phyloP scores from a whole-genome alignment of 1,284 basidiomycete genomes.

The Cryptococcus maquisensis region DNA sequence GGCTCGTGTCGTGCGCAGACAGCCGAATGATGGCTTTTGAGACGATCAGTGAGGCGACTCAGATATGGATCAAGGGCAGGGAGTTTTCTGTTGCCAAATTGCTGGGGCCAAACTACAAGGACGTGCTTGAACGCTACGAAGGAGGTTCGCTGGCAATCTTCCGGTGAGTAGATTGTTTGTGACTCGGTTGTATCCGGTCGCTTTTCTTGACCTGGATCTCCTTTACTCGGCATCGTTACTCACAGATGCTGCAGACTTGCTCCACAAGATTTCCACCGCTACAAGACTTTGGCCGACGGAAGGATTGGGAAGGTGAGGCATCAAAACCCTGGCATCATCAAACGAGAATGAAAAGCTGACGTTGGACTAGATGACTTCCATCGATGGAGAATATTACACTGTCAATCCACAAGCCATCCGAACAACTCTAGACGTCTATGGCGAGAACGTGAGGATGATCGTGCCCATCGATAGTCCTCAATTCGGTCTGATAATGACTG shows the following conservation, averaged over 20 bases:
- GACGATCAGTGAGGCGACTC: slow-evolving; percentile 75
- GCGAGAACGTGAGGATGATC: slow-evolving; percentile 86
- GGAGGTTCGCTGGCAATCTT: slow-evolving; percentile 75
- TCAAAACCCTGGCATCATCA: too few species aligned
- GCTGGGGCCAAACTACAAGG: slow-evolving; percentile 71
- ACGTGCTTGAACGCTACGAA: slow-evolving; percentile 63
- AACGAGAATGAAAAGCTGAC: too few species aligned
- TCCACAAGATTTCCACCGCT: slow-evolving; percentile 94
- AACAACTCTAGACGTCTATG: slow-evolving; percentile 75
- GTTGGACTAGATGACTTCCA: slow-evolving; percentile 59
- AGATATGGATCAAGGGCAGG: slow-evolving; percentile 94
- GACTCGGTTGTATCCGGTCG: not conserved
- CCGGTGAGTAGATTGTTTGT: slow-evolving; percentile 49
- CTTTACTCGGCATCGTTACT: not conserved
- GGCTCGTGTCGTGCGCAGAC: slow-evolving; percentile 84
- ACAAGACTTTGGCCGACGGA: slow-evolving; percentile 88
- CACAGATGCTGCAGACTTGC: slow-evolving; percentile 55
- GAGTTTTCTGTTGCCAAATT: slow-evolving; percentile 79
- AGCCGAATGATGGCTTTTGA: slow-evolving; percentile 93
- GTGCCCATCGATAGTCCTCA: slow-evolving; percentile 79
- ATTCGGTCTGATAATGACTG: slow-evolving; percentile 83
- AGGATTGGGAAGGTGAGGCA: slow-evolving; percentile 59
- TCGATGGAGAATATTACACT: slow-evolving; percentile 85
- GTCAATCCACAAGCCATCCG: slow-evolving; percentile 60
- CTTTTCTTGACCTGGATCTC: not conserved